Base-by-base conservation (phyloP, 306 rosid genomes). In the Cucurbita ficifolia region DNA sequence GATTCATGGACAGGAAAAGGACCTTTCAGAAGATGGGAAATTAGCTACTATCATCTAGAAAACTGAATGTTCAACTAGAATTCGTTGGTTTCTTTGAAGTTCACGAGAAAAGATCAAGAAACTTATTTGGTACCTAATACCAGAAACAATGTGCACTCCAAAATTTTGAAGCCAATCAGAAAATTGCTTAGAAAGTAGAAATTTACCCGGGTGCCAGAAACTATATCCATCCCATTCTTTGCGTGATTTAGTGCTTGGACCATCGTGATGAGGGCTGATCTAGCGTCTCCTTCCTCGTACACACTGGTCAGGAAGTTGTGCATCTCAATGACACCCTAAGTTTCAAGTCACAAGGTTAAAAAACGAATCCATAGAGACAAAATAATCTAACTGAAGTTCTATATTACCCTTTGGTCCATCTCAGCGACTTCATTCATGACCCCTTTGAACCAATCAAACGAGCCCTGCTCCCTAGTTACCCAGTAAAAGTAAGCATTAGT, bases 241-340 rank as follows among this genome's bases (percentile, higher is more conserved):
- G 99, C 99, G 76, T 95, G 99, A 85, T 91, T 95, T 70, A 95
- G 97, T 76, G 99, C 99, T 88, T 95, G 99, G 48, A 95, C 99
- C 99, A 95, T 95, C 82, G 96, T 91, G 84, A 95, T 95, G 68
- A 95, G 97, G 38, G 99, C 96, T 16, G 99, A 95, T 76, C 99
- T 84, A 74, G 99, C 99, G 67, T 95, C 99, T 10, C 97, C 99
- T 84, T 95, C 99, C 77, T 95, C 97, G 12, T 95, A 95, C 80
- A 95, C 99, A 67, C 99, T 95, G 24, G 99, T 95, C 87, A 95
- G 84, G 87, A 91, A 91, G 89, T 95, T 95, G 84, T 95, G 99
- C 99, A 95, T 95, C 87, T 95, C 99, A 83, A 95, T 95, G 48
- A 95, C 97, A 72, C 99, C 99, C 99, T 95, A 73, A 73, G 80